Percentiles rank a stretch among this genome's conserved stretches.
Conservation (phyloP, 768 basidiomycete species). For the Boletus eberwhitei region DNA sequence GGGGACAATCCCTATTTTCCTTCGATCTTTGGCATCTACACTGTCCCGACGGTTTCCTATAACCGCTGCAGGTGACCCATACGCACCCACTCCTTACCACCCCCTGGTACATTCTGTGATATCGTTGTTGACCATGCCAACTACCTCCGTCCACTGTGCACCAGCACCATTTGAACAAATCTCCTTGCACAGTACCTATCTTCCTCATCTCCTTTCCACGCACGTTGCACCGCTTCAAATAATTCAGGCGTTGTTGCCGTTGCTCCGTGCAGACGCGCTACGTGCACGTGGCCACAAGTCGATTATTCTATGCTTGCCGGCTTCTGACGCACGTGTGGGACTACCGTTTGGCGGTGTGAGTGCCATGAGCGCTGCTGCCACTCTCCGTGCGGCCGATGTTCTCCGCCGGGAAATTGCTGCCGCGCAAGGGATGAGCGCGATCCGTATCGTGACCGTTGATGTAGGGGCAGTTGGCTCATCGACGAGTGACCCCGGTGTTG, state of each 20-base stretch:
- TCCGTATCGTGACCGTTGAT: slow-evolving; percentile 63
- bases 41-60: slow-evolving; percentile 82
- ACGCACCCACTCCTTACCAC: slow-evolving; percentile 57
- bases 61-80: slow-evolving; percentile 76
- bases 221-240: slow-evolving; percentile 76
- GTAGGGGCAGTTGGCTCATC: slow-evolving; percentile 53
- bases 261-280: slow-evolving; percentile 68
- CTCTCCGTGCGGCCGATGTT: slow-evolving; percentile 67
- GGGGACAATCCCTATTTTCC: slow-evolving; percentile 66
- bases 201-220: slow-evolving; percentile 68
- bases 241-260: slow-evolving; percentile 72
- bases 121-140: slow-evolving; percentile 63
- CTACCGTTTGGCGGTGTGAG: slow-evolving; percentile 63
- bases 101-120: slow-evolving; percentile 77
- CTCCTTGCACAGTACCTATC: slow-evolving; percentile 57
- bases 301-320: slow-evolving; percentile 74
- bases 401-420: slow-evolving; percentile 70
- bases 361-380: slow-evolving; percentile 75
- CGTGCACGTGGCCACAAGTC: slow-evolving; percentile 40
- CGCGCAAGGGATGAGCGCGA: slow-evolving; percentile 57
- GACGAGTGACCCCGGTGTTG: slow-evolving; percentile 30
- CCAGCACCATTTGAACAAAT: slow-evolving; percentile 71
- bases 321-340: slow-evolving; percentile 67
- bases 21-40: slow-evolving; percentile 77
- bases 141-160: slow-evolving; percentile 32